Conservation (phyloP, 495 filamentous ascomycete genomes). For the Amorphotheca resinae region DNA sequence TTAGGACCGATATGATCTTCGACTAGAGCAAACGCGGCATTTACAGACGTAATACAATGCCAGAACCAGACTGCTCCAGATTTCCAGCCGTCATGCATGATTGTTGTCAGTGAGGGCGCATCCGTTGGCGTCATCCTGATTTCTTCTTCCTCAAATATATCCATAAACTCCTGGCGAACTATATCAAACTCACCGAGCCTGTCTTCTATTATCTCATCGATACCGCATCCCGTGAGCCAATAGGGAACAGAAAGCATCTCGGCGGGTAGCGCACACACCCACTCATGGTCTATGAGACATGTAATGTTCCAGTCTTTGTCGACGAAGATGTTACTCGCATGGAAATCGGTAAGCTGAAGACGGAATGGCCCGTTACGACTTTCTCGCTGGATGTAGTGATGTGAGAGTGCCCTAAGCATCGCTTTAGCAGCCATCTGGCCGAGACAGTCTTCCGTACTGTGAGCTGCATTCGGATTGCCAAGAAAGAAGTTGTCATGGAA, state of each 20-base stretch:
- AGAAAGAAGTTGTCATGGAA: constrained; percentile 25
- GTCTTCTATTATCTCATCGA: constrained; percentile 19
- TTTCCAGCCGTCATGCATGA: constrained; percentile 9
- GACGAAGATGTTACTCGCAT: constrained; percentile 26
- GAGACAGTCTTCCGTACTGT: constrained; percentile 19
- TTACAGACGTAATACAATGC: constrained; percentile 11
- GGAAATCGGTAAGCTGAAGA: constrained; percentile 18
- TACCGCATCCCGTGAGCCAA: constrained; percentile 24
- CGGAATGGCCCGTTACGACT: constrained; percentile 14
- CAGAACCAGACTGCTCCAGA: constrained; percentile 14
- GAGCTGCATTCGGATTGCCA: constrained; percentile 26
- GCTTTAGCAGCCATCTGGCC: constrained; percentile 22
- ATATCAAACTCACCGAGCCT: constrained; percentile 11
- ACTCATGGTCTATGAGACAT: constrained; percentile 27
- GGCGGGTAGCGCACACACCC: constrained; percentile 26
- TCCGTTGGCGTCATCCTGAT: constrained; percentile 5
- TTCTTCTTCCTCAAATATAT: constrained; percentile 14
- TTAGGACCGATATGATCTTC: constrained; percentile 18
- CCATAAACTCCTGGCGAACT: constrained; percentile 10
- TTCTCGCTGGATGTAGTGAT: constrained; percentile 20
- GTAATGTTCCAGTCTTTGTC: constrained; percentile 26
- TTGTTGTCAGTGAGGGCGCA: constrained; percentile 3
- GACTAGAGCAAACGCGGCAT: constrained; percentile 20
- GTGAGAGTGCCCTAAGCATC: constrained; percentile 22
- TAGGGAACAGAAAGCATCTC: constrained; percentile 25